Conservation (phyloP, 495 filamentous ascomycete genomes). For the Usnea hakonensis region DNA sequence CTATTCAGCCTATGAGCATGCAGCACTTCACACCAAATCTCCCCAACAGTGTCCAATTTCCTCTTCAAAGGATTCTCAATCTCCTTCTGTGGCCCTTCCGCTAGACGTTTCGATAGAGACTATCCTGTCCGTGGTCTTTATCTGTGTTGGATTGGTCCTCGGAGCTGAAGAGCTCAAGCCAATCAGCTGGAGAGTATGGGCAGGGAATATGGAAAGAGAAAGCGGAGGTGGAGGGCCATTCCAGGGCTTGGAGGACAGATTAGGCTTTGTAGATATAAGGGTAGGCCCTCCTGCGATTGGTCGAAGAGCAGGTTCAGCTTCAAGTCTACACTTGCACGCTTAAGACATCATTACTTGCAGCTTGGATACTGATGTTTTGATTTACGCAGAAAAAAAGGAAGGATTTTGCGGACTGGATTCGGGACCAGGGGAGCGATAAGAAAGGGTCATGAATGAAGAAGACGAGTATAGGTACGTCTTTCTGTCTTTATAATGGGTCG, state of each 20-base stretch:
- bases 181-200: constrained; percentile 77
- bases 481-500: neutral
- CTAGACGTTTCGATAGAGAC: constrained; percentile 63
- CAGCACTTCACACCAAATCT: constrained; percentile 55
- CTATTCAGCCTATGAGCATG: constrained; percentile 82
- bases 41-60: constrained; percentile 28
- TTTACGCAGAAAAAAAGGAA: constrained; percentile 54
- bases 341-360: neutral
- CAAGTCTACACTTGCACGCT: neutral
- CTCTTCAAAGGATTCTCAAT: constrained; percentile 16
- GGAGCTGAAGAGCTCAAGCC: constrained; percentile 63
- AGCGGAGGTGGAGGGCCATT: constrained; percentile 42
- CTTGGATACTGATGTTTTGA: neutral
- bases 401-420: constrained; percentile 70
- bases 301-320: neutral
- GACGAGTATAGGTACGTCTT: neutral
- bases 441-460: constrained; percentile 6
- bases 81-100: constrained; percentile 39
- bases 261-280: constrained; percentile 61
- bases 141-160: constrained; percentile 64
- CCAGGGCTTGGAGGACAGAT: constrained; percentile 48
- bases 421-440: constrained; percentile 30
- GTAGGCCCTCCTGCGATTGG: constrained; percentile 37
- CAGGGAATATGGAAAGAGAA: constrained; percentile 70
- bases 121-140: constrained; percentile 53